Conservation (phyloP, 768 basidiomycete genomes). For the Mycena haematopus region DNA sequence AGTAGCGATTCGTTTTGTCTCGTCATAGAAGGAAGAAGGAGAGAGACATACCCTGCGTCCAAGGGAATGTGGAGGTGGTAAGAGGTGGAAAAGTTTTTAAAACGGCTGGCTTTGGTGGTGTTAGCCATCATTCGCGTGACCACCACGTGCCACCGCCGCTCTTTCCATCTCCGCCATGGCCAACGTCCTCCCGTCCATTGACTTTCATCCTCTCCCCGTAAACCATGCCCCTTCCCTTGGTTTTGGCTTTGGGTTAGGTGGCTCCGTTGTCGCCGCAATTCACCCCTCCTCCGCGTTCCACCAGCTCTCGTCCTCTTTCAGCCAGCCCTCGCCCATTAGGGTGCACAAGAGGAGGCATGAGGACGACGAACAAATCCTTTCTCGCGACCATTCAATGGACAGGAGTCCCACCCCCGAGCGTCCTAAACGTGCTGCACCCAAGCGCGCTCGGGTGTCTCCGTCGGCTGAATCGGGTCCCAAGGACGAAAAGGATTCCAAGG, state of each 20-base stretch:
- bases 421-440: constrained; percentile 70
- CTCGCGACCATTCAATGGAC: constrained; percentile 79
- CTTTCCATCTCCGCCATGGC: constrained; percentile 23
- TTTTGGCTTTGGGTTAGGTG: constrained; percentile 72
- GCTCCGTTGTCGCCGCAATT: constrained; percentile 48
- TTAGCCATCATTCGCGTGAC: neutral
- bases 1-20: constrained; percentile 85
- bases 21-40: constrained; percentile 55
- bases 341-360: constrained; percentile 72
- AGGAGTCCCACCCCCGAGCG: constrained; percentile 85
- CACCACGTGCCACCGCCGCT: neutral
- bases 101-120: neutral
- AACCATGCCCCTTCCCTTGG: constrained; percentile 60
- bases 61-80: no score
- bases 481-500: constrained; percentile 53
- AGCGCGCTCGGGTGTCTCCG: constrained; percentile 61
- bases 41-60: constrained; percentile 36
- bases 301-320: constrained; percentile 58
- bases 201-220: constrained; percentile 33
- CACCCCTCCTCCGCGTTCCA: constrained; percentile 61
- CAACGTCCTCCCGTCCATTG: constrained; percentile 28
- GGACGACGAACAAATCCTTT: constrained; percentile 63
- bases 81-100: no score
- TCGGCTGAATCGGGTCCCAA: constrained; percentile 39
- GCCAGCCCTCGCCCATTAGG: constrained; percentile 48